phyloP scores from a whole-genome alignment of 495 filamentous ascomycete genomes.

The Cetradonia linearis region DNA sequence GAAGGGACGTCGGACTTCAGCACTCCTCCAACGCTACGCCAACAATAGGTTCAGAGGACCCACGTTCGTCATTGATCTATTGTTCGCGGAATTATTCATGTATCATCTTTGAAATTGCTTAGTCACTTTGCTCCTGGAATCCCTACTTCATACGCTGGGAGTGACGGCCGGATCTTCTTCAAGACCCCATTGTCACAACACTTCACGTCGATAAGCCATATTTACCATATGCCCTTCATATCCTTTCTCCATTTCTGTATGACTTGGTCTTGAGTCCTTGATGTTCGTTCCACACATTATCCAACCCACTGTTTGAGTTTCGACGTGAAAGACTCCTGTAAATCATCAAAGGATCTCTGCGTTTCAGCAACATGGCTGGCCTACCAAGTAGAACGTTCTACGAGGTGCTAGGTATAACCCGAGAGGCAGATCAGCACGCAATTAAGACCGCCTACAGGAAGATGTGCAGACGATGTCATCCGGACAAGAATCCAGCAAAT shows the following conservation, averaged over 20 bases:
- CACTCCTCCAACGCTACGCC: too few relatives aligned
- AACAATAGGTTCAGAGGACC: too few relatives aligned
- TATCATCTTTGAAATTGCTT: background rate
- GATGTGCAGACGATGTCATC: background rate
- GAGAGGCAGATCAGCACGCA: background rate
- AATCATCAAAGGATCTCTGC: too few relatives aligned
- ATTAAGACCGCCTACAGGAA: background rate
- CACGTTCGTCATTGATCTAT: too few relatives aligned
- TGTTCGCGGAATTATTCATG: background rate
- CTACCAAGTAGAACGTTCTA: background rate
- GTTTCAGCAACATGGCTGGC: background rate
- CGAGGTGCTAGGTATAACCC: background rate
- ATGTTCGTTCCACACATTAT: background rate
- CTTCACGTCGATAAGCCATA: background rate
- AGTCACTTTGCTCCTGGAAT: background rate
- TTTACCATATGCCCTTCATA: background rate
- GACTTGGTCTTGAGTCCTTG: background rate
- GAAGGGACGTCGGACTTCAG: too few relatives aligned
- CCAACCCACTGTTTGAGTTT: background rate
- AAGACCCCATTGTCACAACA: background rate
- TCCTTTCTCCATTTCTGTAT: background rate
- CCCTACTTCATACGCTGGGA: background rate
- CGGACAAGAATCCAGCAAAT: conserved; percentile 11
- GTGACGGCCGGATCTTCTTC: background rate
- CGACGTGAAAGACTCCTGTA: too few relatives aligned